These are phyloP conservation scores for Blastobotrys peoriensis DNA, from an alignment of 805 yeast genomes.

Conservation along the genomic window DNA sequence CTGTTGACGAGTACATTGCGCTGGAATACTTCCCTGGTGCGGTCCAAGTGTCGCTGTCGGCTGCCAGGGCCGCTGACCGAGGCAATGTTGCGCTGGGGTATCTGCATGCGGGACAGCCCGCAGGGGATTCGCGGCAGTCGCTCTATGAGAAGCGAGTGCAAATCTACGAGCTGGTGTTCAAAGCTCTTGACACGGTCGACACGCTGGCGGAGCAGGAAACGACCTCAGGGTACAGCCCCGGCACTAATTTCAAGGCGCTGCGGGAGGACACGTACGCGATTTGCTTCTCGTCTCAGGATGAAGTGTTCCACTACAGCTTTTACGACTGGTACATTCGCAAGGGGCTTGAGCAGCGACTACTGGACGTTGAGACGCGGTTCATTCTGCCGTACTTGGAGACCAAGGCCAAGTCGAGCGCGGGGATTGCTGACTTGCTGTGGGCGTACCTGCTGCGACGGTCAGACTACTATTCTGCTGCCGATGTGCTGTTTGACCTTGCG, in stretches of 20 bases:
- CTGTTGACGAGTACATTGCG: conserved; percentile 69
- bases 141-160: conserved; percentile 48
- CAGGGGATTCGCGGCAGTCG: conserved; percentile 45
- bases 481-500: conserved; percentile 66
- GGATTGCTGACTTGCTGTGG: conserved; percentile 82
- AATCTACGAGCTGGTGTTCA: conserved; percentile 69
- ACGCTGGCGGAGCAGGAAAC: conserved; percentile 38
- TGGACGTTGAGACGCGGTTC: conserved; percentile 76
- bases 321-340: conserved; percentile 87
- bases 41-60: conserved; percentile 69
- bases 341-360: conserved; percentile 67
- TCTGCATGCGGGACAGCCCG: conserved; percentile 44
- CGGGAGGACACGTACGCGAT: conserved; percentile 69
- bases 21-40: conserved; percentile 81
- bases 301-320: conserved; percentile 82
- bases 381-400: conserved; percentile 65
- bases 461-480: conserved; percentile 77
- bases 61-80: conserved; percentile 63
- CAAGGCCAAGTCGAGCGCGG: conserved; percentile 46
- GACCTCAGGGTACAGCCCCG: conserved; percentile 29
- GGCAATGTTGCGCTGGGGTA: conserved; percentile 54
- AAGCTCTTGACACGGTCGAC: conserved; percentile 67
- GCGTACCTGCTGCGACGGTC: conserved; percentile 79
- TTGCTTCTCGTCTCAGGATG: conserved; percentile 70
- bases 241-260: conserved; percentile 38